These are phyloP conservation scores for Entomortierella parvispora DNA, from an alignment of 192 early-diverging fungal genomes.

Conservation along the genomic window DNA sequence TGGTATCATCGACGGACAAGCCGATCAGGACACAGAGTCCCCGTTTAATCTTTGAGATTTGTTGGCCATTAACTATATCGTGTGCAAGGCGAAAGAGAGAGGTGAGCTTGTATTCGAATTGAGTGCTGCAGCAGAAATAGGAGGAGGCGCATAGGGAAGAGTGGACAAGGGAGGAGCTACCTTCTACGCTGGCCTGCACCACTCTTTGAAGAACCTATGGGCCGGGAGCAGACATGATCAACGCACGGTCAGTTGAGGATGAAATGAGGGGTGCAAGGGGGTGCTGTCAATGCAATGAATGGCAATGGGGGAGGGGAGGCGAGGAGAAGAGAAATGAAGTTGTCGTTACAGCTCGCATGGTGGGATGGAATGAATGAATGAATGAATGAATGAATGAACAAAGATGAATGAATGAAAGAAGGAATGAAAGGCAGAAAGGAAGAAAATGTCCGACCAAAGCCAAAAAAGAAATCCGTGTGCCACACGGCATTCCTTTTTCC, in stretches of 20 bases:
- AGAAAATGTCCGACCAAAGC: too few relatives aligned
- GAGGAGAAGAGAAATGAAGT: neutral
- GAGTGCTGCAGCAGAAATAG: neutral
- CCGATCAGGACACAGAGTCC: constrained; percentile 85
- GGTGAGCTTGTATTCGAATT: neutral
- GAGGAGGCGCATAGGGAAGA: neutral
- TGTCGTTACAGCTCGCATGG: constrained; percentile 34
- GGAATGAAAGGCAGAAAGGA: constrained; percentile 2
- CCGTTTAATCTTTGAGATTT: constrained; percentile 82
- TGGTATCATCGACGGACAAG: constrained; percentile 72
- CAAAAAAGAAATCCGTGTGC: too few relatives aligned
- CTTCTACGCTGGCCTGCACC: constrained; percentile 53
- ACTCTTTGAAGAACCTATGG: constrained; percentile 54
- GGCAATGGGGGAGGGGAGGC: neutral
- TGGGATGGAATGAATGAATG: neutral
- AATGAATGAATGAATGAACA: neutral
- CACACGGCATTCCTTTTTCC: too few relatives aligned
- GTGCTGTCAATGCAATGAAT: neutral
- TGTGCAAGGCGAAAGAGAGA: neutral
- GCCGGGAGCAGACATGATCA: neutral
- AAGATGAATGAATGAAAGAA: neutral
- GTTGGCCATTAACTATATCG: constrained; percentile 70
- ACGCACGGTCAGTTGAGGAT: neutral
- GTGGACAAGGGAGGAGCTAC: too few relatives aligned
- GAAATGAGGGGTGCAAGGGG: neutral